A percentile compares a stretch with the other conserved stretches of the same genome.
Conservation (phyloP, 495 filamentous ascomycete species). For the Neurospora africana region DNA sequence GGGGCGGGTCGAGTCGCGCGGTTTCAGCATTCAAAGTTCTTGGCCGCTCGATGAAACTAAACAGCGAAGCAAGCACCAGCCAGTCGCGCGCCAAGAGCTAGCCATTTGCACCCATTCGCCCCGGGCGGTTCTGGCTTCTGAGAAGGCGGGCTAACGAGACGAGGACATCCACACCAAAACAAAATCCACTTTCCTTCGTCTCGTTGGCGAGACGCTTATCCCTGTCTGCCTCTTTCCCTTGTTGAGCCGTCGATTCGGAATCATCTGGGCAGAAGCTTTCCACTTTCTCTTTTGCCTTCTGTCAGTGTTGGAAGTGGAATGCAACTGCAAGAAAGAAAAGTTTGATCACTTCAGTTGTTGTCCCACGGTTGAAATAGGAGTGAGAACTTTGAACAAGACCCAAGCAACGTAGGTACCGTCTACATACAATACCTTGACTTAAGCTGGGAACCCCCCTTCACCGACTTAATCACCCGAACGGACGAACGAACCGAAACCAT, state of each 20-base stretch:
- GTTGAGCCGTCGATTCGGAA: neutral
- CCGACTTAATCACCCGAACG: neutral
- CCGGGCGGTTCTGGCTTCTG: neutral
- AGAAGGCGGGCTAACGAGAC: neutral
- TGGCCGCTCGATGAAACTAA: slow-evolving; percentile 21
- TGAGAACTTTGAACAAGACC: neutral
- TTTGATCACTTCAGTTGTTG: neutral
- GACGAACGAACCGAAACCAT: neutral
- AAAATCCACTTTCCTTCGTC: neutral
- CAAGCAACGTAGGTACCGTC: neutral
- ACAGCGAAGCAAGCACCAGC: slow-evolving; percentile 4
- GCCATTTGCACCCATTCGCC: slow-evolving; percentile 5
- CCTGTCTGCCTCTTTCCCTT: slow-evolving; percentile 10
- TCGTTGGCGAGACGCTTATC: neutral
- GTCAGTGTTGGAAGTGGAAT: neutral
- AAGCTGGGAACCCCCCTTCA: neutral
- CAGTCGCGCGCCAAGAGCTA: slow-evolving; percentile 16
- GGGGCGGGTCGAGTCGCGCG: slow-evolving; percentile 12
- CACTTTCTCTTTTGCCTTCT: slow-evolving; percentile 2
- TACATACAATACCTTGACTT: neutral
- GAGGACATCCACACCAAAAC: neutral
- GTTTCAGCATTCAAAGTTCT: slow-evolving; percentile 13
- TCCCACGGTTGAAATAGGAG: neutral
- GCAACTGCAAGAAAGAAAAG: slow-evolving; percentile 1
- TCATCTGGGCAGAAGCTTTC: slow-evolving; percentile 2